These are phyloP conservation scores for Mollisia scopiformis DNA, from an alignment of 2,329 filamentous ascomycete species.

Conservation along the genomic window DNA sequence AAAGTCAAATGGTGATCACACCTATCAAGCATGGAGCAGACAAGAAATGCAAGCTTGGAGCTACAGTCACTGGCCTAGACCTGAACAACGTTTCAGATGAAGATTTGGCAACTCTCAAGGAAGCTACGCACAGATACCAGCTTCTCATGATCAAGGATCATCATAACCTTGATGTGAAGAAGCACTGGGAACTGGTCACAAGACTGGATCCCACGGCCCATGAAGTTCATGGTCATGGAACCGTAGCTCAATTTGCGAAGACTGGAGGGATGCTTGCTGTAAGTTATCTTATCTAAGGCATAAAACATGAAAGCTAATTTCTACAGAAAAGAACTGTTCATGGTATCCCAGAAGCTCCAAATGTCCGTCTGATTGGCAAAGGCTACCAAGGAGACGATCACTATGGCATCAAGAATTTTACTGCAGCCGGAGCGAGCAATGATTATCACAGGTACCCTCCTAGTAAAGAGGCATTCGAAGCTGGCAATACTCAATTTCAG, in stretches of 20 bases:
- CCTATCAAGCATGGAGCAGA: constrained; percentile 24
- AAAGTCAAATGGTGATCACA: constrained; percentile 17
- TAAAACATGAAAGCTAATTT: constrained; percentile 4
- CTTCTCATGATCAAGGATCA: constrained; percentile 48
- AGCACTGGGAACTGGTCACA: constrained; percentile 49
- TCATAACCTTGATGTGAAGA: constrained; percentile 42
- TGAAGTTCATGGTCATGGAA: constrained; percentile 46
- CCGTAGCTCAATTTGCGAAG: constrained; percentile 44
- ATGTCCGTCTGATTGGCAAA: constrained; percentile 49
- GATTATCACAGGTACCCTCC: constrained; percentile 42
- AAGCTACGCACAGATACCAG: constrained; percentile 48
- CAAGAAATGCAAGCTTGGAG: constrained; percentile 40
- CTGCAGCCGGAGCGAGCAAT: constrained; percentile 37
- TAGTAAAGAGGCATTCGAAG: constrained; percentile 39
- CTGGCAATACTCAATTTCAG: constrained; percentile 48
- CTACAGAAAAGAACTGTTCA: constrained; percentile 38
- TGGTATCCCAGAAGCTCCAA: constrained; percentile 46
- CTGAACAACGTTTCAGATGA: constrained; percentile 42
- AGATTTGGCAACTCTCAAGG: constrained; percentile 40
- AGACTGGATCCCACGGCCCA: constrained; percentile 46
- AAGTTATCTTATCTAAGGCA: constrained; percentile 8
- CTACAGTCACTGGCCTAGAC: constrained; percentile 41
- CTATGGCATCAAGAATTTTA: constrained; percentile 45
- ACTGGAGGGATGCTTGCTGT: constrained; percentile 44
- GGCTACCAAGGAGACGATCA: constrained; percentile 48